Evolutionary conservation across 768 basidiomycete species (phyloP).

Genomic region (Naganishia kalamii): DNA sequence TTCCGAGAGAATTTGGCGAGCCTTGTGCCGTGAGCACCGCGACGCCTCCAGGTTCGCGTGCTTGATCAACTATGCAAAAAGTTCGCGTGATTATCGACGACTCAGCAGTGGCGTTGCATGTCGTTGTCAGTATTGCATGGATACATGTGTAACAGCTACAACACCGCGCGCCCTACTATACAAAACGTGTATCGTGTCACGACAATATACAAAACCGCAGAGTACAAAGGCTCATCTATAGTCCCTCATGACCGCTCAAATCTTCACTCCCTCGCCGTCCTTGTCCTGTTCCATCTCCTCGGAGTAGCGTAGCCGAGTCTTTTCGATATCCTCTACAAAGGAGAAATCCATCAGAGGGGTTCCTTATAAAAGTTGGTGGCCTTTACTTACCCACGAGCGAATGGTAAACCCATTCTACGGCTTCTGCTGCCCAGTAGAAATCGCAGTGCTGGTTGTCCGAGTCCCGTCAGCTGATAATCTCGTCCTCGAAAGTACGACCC

Average conservation of each 20-base stretch:
- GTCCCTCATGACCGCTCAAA: background rate
- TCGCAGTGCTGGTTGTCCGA: slow-evolving; percentile 40
- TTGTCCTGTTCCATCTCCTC: slow-evolving; percentile 36
- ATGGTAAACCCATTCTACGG: slow-evolving; percentile 51
- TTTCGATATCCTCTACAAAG: slow-evolving; percentile 49
- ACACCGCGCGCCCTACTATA: background rate
- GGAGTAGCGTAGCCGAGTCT: slow-evolving; percentile 46
- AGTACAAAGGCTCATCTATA: background rate
- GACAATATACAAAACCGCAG: background rate
- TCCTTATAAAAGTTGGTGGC: background rate
- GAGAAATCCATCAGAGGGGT: background rate
- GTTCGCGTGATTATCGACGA: no score
- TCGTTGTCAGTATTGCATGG: no score
- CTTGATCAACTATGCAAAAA: no score
- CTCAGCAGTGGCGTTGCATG: no score
- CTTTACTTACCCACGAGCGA: slow-evolving; percentile 38
- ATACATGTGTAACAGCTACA: background rate
- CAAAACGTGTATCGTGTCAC: background rate
- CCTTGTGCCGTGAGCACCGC: no score
- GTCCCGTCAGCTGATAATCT: background rate
- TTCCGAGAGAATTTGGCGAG: no score
- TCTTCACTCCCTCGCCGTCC: background rate
- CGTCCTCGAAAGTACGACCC: background rate
- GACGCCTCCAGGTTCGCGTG: no score
- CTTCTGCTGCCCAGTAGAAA: slow-evolving; percentile 50